Evolutionary conservation across 1,284 basidiomycete species (phyloP), one percentile per base, ranked within the genome.

Genomic region (Heliocybe sulcata): DNA sequence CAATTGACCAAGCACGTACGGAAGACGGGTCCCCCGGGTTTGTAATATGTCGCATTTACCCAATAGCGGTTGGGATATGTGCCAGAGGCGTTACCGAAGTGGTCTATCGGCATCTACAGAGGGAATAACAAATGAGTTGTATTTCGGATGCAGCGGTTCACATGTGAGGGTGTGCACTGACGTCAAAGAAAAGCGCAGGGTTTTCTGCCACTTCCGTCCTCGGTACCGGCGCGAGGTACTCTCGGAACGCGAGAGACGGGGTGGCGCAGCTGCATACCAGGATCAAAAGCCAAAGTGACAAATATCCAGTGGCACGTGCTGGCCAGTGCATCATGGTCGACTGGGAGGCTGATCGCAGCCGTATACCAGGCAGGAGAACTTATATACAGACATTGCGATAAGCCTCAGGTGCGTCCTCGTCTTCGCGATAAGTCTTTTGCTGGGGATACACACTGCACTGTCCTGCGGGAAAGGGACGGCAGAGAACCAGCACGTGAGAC

Each of bases 21-120:
- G 57, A 79, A 72, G 23, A 79, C 72, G 9, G 77, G 77, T 1
- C 79, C 79, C 8, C 79, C 79, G 2, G 72, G 63, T 58, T 75
- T 68, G 65, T 80, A 83, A 64, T 77, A 77, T 0, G 76, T 76
- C 2, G 72, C 71, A 56, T 82, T 80, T 50, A 80, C 69, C 77
- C 80, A 83, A 60, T 76, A 82, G 3, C 77, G 69, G 57, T 78
- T 78, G 42, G 66, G 67, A 61, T 76, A 79, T 0, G 71, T 75
- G 19, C 55, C 61, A 4, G 62, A 60, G 4, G 61, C 63, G 48
- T 64, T 61, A n/a, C 64, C 63, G 55, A 75, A 77, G 54, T 77
- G 75, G 58, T 77, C 74, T 33, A 75, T 54, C 6, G 72, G 72
- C 66, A 77, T 71, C 73, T 77, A 50, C 38, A 16, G 8, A 42